Conservation (phyloP, 2,329 filamentous ascomycete genomes). For the Trichoderma brevicompactum region DNA sequence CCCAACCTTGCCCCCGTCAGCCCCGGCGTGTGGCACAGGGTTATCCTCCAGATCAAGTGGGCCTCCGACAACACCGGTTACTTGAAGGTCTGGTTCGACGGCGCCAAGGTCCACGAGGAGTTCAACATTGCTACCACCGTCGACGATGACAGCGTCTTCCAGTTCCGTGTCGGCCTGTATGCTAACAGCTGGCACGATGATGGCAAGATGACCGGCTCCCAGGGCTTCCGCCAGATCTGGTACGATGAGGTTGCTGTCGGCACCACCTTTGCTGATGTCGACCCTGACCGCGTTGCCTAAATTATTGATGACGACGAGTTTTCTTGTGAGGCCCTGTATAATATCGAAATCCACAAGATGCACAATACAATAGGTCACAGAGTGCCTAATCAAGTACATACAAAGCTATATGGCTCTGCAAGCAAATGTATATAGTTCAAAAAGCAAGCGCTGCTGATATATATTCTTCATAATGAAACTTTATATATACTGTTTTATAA, state of each 20-base stretch:
- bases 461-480: neutral
- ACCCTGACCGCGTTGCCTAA: slow-evolving; percentile 30
- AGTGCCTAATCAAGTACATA: neutral
- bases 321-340: neutral
- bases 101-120: slow-evolving; percentile 48
- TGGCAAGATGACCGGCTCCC: slow-evolving; percentile 45
- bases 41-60: slow-evolving; percentile 54
- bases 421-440: slow-evolving; percentile 3
- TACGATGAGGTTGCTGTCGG: slow-evolving; percentile 54
- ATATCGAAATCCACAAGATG: neutral
- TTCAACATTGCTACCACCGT: slow-evolving; percentile 50
- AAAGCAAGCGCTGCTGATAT: neutral
- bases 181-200: slow-evolving; percentile 56
- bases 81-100: slow-evolving; percentile 54
- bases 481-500: too few species aligned
- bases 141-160: slow-evolving; percentile 48
- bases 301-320: too few species aligned
- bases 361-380: neutral
- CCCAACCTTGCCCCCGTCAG: slow-evolving; percentile 45
- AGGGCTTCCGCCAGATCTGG: slow-evolving; percentile 53
- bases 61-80: slow-evolving; percentile 48
- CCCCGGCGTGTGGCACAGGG: slow-evolving; percentile 51
- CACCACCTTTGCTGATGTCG: slow-evolving; percentile 40
- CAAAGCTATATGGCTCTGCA: neutral
- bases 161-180: slow-evolving; percentile 55